Evolutionary conservation across 306 rosid genomes (phyloP), one percentile per base, ranked within the genome.

Genomic region (Fagus sylvatica): DNA sequence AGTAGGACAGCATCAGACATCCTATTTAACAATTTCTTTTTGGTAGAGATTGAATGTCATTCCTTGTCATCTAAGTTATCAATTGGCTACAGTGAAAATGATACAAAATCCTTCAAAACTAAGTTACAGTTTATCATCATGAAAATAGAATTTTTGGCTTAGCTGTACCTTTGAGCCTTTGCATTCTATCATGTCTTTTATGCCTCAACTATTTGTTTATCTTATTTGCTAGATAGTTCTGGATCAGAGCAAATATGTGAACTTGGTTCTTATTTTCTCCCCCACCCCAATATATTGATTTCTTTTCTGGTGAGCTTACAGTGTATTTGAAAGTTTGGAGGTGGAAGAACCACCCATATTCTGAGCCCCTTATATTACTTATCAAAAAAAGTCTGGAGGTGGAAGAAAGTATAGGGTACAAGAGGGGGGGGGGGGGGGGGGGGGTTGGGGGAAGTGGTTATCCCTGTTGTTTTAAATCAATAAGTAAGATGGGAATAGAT

Each of bases 71-170:
- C 60, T 0, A 16, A 37, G 57, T 42, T 68, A 61, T 28, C 33
- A 74, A n/a, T 73, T 77, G 76, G 42, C 69, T 69, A 41, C 34
- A n/a, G 64, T 73, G 37, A 40, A 61, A 67, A 42, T 43, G 79
- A 53, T 42, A 48, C 51, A 6, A 65, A 59, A 73, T 4, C 61
- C 64, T 8, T 53, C 32, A 6, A 34, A 33, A 78, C 17, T 30
- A 13, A 36, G 61, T 48, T 68, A 32, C 40, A 60, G 53, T 32
- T 71, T 4, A 39, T 39, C 34, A 6, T 32, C 41, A 32, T 32
- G 68, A 9, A 30, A 2, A 2, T 0, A 11, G 19, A 13, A 13
- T 15, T 1, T 16, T 53, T 53, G 22, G 62, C 32, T 22, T 6
- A 16, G 64, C 32, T 7, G 2, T 15, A 56, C 9, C 13, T 56